phyloP scores from a whole-genome alignment of 192 early-diverging fungal genomes.

The Coemansia sp. region DNA sequence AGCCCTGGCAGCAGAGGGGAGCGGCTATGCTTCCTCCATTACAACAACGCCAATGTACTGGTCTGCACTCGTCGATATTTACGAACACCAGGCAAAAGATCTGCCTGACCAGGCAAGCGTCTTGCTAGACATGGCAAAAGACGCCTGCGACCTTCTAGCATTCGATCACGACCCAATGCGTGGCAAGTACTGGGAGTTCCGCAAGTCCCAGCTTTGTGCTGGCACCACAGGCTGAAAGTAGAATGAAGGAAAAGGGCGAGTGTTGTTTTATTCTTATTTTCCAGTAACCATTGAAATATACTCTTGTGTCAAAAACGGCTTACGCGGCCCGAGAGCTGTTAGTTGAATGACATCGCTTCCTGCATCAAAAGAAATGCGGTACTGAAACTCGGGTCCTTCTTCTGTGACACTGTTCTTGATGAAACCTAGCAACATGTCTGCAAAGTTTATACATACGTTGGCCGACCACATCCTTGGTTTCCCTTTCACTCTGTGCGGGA shows the following conservation, averaged over 20 bases:
- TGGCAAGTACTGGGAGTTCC: constrained; percentile 48
- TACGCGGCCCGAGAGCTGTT: constrained; percentile 4
- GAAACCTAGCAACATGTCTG: constrained; percentile 60
- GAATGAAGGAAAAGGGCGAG: background rate
- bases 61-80: constrained; percentile 49
- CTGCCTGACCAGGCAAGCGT: constrained; percentile 10
- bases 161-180: constrained; percentile 36
- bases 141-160: constrained; percentile 31
- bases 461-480: constrained; percentile 76
- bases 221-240: background rate
- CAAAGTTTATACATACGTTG: constrained; percentile 85
- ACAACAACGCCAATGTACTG: constrained; percentile 44
- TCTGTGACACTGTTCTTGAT: constrained; percentile 22
- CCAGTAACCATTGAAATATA: constrained; percentile 14
- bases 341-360: constrained; percentile 19
- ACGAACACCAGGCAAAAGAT: constrained; percentile 30
- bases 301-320: constrained; percentile 37
- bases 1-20: constrained; percentile 21
- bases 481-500: constrained; percentile 76
- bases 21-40: constrained; percentile 17
- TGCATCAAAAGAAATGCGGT: constrained; percentile 36
- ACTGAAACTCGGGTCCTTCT: constrained; percentile 37
- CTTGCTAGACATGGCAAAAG: constrained; percentile 17
- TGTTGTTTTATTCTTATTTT: background rate
- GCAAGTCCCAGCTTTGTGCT: constrained; percentile 13